phyloP scores from a whole-genome alignment of 2,329 filamentous ascomycete genomes.

The Claviceps citrina region DNA sequence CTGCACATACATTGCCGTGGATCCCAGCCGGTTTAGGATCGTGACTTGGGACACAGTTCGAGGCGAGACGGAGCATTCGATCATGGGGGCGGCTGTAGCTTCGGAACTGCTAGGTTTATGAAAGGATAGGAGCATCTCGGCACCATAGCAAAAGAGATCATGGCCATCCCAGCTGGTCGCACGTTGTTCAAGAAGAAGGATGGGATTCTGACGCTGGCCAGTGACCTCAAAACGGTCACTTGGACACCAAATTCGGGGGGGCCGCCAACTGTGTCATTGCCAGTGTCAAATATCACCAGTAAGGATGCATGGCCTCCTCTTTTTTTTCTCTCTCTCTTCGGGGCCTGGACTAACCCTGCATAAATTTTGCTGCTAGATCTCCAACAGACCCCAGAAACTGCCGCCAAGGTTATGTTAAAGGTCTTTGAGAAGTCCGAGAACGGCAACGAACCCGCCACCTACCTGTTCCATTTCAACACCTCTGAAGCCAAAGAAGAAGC shows the following conservation, averaged over 20 bases:
- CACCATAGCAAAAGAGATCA: constrained; percentile 14
- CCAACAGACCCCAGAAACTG: constrained; percentile 83
- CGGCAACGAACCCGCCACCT: constrained; percentile 46
- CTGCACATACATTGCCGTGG: neutral
- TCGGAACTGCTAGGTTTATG: neutral
- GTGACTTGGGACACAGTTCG: neutral
- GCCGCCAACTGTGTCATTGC: constrained; percentile 51
- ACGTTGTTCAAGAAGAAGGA: constrained; percentile 93
- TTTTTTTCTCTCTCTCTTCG: constrained; percentile 2
- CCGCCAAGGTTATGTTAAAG: constrained; percentile 83
- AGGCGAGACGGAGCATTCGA: neutral
- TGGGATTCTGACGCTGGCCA: constrained; percentile 61
- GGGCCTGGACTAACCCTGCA: neutral
- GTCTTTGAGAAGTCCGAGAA: constrained; percentile 60
- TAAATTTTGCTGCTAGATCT: constrained; percentile 43
- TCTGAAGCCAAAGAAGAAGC: constrained; percentile 66
- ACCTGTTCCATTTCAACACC: constrained; percentile 84
- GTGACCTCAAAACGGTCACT: constrained; percentile 57
- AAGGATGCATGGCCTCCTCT: constrained; percentile 13
- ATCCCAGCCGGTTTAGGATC: neutral
- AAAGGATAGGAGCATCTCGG: neutral
- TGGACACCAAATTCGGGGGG: constrained; percentile 63
- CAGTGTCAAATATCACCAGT: constrained; percentile 71
- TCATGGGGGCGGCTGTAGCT: constrained; percentile 1
- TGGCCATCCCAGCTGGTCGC: constrained; percentile 48